Evolutionary conservation across 768 basidiomycete genomes (phyloP).

Genomic region (Lentinus tigrinus): DNA sequence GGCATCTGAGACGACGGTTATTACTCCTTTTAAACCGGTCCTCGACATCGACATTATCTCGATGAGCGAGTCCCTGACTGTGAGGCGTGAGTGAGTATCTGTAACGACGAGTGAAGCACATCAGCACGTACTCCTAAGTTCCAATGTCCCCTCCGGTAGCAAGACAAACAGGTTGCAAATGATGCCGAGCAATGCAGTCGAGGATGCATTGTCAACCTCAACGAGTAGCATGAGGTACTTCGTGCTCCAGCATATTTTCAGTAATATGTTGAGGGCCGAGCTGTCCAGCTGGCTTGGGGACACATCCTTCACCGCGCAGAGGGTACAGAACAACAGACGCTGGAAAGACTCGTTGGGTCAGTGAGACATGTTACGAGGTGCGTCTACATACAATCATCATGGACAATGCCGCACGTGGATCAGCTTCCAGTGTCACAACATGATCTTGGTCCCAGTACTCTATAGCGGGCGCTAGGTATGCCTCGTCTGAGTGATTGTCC

Average conservation of each 20-base stretch:
- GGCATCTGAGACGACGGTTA: background rate
- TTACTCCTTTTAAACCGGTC: background rate
- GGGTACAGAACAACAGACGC: background rate
- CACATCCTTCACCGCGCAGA: background rate
- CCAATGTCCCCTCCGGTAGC: slow-evolving; percentile 4
- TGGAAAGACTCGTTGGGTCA: background rate
- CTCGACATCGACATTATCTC: slow-evolving; percentile 1
- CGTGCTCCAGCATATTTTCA: slow-evolving; percentile 11
- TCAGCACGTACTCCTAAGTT: slow-evolving; percentile 9
- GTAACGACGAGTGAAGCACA: background rate
- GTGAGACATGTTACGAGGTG: background rate
- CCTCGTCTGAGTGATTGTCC: slow-evolving; percentile 13
- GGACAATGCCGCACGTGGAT: slow-evolving; percentile 11
- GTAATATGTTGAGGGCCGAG: background rate
- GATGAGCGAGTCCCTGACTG: slow-evolving; percentile 21
- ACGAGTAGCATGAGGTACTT: background rate
- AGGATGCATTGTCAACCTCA: background rate
- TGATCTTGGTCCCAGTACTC: slow-evolving; percentile 18
- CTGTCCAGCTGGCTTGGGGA: background rate
- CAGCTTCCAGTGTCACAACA: slow-evolving; percentile 1
- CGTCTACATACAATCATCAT: slow-evolving; percentile 11
- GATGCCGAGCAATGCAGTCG: background rate
- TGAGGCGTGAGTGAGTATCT: slow-evolving; percentile 24
- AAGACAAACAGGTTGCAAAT: slow-evolving; percentile 13
- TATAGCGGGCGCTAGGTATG: background rate